phyloP scores from a whole-genome alignment of 2,329 filamentous ascomycete genomes.

The Nigrospora osmanthi region DNA sequence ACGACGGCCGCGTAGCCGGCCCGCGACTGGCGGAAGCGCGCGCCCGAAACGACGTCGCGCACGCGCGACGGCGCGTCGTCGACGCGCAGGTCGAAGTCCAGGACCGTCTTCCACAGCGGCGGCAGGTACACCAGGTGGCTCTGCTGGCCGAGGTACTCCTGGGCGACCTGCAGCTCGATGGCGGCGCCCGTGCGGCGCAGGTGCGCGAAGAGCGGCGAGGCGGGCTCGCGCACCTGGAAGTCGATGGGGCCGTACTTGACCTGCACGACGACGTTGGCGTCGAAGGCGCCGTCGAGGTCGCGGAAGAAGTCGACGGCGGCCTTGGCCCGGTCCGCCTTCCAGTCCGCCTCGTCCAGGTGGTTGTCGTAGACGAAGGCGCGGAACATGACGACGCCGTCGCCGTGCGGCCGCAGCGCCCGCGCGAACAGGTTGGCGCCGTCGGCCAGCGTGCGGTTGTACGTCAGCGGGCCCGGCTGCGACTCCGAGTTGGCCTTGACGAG shows the following conservation, averaged over 20 bases:
- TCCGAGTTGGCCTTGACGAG: constrained; percentile 67
- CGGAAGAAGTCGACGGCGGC: constrained; percentile 62
- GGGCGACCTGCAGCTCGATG: constrained; percentile 59
- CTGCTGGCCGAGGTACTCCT: constrained; percentile 67
- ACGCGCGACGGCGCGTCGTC: constrained; percentile 48
- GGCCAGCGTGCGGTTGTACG: constrained; percentile 62
- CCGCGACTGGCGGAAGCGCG: constrained; percentile 46
- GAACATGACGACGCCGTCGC: constrained; percentile 56
- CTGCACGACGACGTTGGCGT: constrained; percentile 64
- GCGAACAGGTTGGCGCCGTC: constrained; percentile 65
- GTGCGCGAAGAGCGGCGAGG: constrained; percentile 55
- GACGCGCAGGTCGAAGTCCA: constrained; percentile 60
- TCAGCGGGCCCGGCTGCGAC: constrained; percentile 61
- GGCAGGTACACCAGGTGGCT: constrained; percentile 60
- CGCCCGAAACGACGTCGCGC: constrained; percentile 52
- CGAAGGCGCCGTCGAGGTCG: constrained; percentile 55
- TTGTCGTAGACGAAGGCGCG: constrained; percentile 65
- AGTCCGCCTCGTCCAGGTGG: constrained; percentile 45
- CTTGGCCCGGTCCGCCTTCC: constrained; percentile 62
- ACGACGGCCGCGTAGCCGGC: constrained; percentile 60
- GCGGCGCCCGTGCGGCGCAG: constrained; percentile 36
- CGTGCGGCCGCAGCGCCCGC: constrained; percentile 44
- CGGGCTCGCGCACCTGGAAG: constrained; percentile 63
- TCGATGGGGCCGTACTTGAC: constrained; percentile 71
- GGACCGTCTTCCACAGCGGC: constrained; percentile 60